A percentile compares a stretch with the other conserved stretches of the same genome.
Conservation (phyloP, 805 yeast genomes). For the Ogataea wickerhamii region DNA sequence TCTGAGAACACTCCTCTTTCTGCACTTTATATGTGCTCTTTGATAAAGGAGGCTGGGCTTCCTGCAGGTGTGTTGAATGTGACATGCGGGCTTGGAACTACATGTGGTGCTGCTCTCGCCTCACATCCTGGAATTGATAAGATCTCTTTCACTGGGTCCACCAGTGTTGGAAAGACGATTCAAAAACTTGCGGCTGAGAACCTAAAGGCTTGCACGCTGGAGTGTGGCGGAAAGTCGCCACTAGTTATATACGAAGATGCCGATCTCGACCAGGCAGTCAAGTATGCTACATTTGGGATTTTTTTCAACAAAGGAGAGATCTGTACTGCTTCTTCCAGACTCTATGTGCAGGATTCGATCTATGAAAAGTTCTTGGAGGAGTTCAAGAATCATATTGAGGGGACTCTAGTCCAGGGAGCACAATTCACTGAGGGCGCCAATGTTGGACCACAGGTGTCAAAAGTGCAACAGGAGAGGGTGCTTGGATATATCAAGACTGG, state of each 20-base stretch:
- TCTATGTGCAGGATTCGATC: conserved; percentile 79
- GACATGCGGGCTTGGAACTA: conserved; percentile 59
- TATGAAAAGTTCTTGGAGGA: conserved; percentile 72
- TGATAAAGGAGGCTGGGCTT: conserved; percentile 55
- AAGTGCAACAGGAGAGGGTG: conserved; percentile 73
- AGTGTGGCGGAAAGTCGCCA: conserved; percentile 96
- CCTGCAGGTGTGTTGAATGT: conserved; percentile 65
- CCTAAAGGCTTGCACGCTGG: conserved; percentile 88
- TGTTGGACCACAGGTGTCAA: conserved; percentile 93
- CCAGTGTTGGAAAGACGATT: conserved; percentile 72
- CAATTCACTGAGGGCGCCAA: conserved; percentile 74
- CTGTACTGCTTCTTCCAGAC: conserved; percentile 92
- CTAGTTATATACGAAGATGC: conserved; percentile 85
- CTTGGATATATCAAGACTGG: conserved; percentile 75
- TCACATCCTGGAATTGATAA: conserved; percentile 56
- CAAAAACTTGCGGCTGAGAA: conserved; percentile 78
- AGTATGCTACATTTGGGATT: conserved; percentile 75
- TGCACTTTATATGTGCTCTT: conserved; percentile 53
- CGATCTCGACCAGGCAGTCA: conserved; percentile 69
- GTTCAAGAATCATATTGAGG: conserved; percentile 51
- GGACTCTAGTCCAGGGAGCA: conserved; percentile 62
- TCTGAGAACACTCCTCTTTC: conserved; percentile 66
- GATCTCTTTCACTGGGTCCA: conserved; percentile 68
- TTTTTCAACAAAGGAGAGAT: conserved; percentile 95
- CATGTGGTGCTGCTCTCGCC: conserved; percentile 57